A percentile compares a stretch with the other conserved stretches of the same genome.
phyloP scores from a whole-genome alignment of 805 yeast genomes.

The Ogataea nakhonphanomensis region DNA sequence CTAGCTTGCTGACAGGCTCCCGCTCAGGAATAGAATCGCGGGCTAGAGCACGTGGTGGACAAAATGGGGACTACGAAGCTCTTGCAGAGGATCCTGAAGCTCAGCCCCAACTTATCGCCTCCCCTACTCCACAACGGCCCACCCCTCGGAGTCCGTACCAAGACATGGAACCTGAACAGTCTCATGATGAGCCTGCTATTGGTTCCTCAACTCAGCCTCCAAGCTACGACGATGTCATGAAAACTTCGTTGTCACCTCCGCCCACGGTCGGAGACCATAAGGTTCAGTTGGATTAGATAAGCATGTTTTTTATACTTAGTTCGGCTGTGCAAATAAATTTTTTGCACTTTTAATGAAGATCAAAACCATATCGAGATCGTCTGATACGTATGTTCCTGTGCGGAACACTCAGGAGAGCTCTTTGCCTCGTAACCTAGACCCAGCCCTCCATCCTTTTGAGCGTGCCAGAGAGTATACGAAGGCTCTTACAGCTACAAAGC shows the following conservation, averaged over 20 bases:
- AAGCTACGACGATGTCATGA: slow-evolving; percentile 19
- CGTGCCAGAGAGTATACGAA: slow-evolving; percentile 94
- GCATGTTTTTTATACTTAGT: neutral
- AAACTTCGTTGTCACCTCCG: slow-evolving; percentile 4
- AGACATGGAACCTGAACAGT: slow-evolving; percentile 7
- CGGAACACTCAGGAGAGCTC: slow-evolving; percentile 85
- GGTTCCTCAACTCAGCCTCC: slow-evolving; percentile 21
- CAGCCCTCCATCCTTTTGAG: slow-evolving; percentile 95
- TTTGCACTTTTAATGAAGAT: slow-evolving; percentile 56
- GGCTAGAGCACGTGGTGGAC: neutral
- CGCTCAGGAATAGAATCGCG: slow-evolving; percentile 18
- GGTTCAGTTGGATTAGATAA: slow-evolving; percentile 16
- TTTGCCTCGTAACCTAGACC: slow-evolving; percentile 84
- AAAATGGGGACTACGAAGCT: slow-evolving; percentile 6
- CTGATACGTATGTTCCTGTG: slow-evolving; percentile 91
- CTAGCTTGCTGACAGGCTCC: slow-evolving; percentile 27
- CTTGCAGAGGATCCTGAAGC: slow-evolving; percentile 7
- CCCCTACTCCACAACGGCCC: slow-evolving; percentile 9
- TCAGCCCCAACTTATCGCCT: slow-evolving; percentile 4
- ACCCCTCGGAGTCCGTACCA: slow-evolving; percentile 3
- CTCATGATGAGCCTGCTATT: slow-evolving; percentile 1
- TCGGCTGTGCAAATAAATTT: slow-evolving; percentile 10
- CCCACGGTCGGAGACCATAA: slow-evolving; percentile 24
- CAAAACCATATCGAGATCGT: slow-evolving; percentile 82
- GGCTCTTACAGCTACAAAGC: slow-evolving; percentile 90